Percentiles rank a stretch among this genome's conserved stretches.
Conservation (phyloP, 371 early-diverging fungal species). For the Umbelopsis sp. region DNA sequence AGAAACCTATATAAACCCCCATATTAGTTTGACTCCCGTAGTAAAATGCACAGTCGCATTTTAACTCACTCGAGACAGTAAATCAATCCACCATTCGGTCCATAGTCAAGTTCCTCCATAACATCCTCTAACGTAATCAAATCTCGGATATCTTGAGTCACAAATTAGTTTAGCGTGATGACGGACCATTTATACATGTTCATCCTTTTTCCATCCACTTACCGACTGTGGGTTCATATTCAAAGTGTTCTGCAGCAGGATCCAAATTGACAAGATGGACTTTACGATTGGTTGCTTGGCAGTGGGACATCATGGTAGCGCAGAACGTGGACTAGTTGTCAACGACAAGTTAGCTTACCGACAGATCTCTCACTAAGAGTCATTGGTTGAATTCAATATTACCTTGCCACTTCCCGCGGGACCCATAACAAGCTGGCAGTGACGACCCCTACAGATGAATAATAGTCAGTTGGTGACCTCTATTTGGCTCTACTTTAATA, state of each 20-base stretch:
- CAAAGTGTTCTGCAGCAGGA: constrained; percentile 96
- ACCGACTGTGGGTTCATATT: constrained; percentile 89
- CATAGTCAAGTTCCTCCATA: constrained; percentile 96
- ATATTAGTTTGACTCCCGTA: not conserved
- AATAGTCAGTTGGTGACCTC: not conserved
- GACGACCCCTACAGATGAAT: constrained; percentile 67
- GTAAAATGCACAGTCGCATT: not conserved
- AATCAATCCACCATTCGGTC: constrained; percentile 99
- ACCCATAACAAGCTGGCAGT: constrained; percentile 98
- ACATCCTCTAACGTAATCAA: constrained; percentile 97
- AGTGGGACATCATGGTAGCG: constrained; percentile 91
- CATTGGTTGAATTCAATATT: constrained; percentile 15
- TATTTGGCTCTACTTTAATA: no score
- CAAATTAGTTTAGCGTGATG: not conserved
- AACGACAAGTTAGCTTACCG: constrained; percentile 4
- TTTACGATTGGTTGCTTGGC: constrained; percentile 76
- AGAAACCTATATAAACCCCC: constrained; percentile 58
- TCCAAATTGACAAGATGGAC: constrained; percentile 98
- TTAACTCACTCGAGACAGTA: constrained; percentile 87
- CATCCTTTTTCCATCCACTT: constrained; percentile 2
- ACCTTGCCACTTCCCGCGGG: constrained; percentile 97
- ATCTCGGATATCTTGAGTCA: constrained; percentile 85
- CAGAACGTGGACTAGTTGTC: constrained; percentile 91
- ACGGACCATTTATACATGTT: not conserved
- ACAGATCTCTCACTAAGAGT: not conserved